Evolutionary conservation across 1,284 basidiomycete species (phyloP), one percentile per base, ranked within the genome.

Genomic region (Albatrellus sp.): DNA sequence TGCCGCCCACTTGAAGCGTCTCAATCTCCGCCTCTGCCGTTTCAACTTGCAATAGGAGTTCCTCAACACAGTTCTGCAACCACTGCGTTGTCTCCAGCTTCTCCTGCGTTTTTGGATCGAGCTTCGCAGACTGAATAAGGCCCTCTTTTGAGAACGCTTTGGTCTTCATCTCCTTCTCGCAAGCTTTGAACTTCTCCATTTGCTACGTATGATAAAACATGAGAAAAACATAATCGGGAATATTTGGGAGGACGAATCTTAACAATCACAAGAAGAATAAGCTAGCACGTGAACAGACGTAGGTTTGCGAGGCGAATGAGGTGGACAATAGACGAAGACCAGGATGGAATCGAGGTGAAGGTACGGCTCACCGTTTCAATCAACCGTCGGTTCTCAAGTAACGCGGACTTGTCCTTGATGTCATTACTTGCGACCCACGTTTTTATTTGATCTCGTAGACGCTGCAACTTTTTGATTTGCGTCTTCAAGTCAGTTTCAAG

Each of bases 111-210:
- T 90, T 91, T 42, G 96, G 96, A 62, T 98, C 96, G 28, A 98
- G 80, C 57, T 89, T 90, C 38, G 90, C 78, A 3, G 92, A 91
- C 46, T 93, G 90, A 51, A 88, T 97, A 31, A 99, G 75, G 32
- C 96, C 96, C 64, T 98, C 96, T 65, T 98, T 99, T 29, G 93
- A 98, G 68, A 98, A 99, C 0, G 96, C 96, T 63, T 99, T 99
- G 50, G 96, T 98, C 77, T 99, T 99, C 92, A 98, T 98, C 67
- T 98, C 96, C 70, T 98, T 99, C 70, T 99, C 96, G 65, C 91
- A 90, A 19, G 94, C 94, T 60, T 99, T 99, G 78, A 99, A 99
- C 60, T 90, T 91, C 69, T 99, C 96, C 96, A 99, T 99, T 96
- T 98, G 96, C 93, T 98, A 65, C 32, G 17, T 28, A 37, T 17